phyloP scores from a whole-genome alignment of 192 early-diverging fungal species.

The Coemansia sp. region DNA sequence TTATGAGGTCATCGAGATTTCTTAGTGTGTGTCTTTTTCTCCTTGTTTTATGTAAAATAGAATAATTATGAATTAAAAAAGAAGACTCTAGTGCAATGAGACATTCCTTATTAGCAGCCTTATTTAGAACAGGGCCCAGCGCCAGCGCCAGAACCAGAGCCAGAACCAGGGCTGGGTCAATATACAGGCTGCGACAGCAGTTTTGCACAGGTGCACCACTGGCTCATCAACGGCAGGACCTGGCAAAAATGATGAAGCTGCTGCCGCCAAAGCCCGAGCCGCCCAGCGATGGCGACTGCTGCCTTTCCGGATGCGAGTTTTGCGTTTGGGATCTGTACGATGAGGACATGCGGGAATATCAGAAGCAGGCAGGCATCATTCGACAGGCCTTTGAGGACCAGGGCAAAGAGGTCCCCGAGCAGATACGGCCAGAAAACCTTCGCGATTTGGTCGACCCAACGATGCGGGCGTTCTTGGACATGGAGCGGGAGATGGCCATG shows the following conservation, averaged over 20 bases:
- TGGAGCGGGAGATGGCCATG: slow-evolving; percentile 48
- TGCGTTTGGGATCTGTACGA: slow-evolving; percentile 58
- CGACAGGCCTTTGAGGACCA: slow-evolving; percentile 30
- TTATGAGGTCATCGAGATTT: no score
- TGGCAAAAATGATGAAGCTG: slow-evolving; percentile 29
- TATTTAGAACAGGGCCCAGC: no score
- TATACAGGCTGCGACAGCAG: not conserved
- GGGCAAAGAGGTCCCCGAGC: slow-evolving; percentile 33
- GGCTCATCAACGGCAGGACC: slow-evolving; percentile 9
- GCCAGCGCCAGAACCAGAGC: no score
- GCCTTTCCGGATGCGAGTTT: slow-evolving; percentile 51
- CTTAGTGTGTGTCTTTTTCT: not conserved
- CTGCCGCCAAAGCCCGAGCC: slow-evolving; percentile 54
- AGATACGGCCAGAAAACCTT: slow-evolving; percentile 33
- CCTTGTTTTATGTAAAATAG: not conserved
- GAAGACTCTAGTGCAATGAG: no score
- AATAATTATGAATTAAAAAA: no score
- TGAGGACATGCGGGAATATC: slow-evolving; percentile 54
- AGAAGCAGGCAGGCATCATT: slow-evolving; percentile 32
- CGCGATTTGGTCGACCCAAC: slow-evolving; percentile 46
- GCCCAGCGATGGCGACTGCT: slow-evolving; percentile 46
- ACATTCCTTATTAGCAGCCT: no score
- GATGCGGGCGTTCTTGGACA: slow-evolving; percentile 53
- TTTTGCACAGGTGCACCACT: not conserved
- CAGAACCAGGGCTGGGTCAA: no score